Percentiles rank a stretch among this genome's conserved stretches.
Conservation (phyloP, 208 protist species). For the Crithidia sp. region DNA sequence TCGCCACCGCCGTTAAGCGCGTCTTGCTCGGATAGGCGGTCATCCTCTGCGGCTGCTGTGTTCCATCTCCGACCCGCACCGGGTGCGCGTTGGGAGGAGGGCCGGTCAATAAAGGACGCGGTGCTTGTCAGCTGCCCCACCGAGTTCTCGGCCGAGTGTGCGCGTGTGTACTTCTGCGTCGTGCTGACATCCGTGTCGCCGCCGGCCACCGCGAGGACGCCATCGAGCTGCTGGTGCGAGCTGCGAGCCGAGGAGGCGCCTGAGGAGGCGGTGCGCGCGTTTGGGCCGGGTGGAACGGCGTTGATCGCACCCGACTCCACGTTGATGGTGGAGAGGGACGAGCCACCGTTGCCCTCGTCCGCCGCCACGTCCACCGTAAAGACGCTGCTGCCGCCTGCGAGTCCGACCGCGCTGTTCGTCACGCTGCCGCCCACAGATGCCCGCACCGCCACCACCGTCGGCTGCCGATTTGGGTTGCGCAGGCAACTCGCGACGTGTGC, state of each 20-base stretch:
- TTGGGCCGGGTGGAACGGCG: background rate
- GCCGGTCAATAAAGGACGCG: conserved; percentile 12
- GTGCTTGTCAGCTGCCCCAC: conserved; percentile 17
- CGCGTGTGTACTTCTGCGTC: conserved; percentile 30
- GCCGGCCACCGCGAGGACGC: background rate
- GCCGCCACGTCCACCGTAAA: background rate
- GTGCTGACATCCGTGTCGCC: conserved; percentile 6
- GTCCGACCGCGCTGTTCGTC: background rate
- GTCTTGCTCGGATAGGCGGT: background rate
- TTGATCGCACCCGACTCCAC: background rate
- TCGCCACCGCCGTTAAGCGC: background rate
- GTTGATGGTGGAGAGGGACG: background rate
- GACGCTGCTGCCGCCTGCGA: background rate
- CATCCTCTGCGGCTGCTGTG: background rate
- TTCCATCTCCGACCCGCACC: conserved; percentile 14
- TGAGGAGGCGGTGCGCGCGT: background rate
- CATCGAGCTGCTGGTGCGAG: conserved; percentile 2
- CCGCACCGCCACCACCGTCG: background rate
- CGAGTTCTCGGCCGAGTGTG: conserved; percentile 18
- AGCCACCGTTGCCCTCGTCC: background rate
- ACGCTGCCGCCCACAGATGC: background rate
- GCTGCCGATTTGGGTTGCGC: conserved; percentile 55
- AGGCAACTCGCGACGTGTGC: conserved; percentile 46
- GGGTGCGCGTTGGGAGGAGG: conserved; percentile 22
- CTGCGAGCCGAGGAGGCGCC: background rate